A percentile compares a stretch with the other conserved stretches of the same genome.
phyloP scores from a whole-genome alignment of 225 moss, liverwort and hornwort genomes.

The Bryoerythrophyllum caledonicum region DNA sequence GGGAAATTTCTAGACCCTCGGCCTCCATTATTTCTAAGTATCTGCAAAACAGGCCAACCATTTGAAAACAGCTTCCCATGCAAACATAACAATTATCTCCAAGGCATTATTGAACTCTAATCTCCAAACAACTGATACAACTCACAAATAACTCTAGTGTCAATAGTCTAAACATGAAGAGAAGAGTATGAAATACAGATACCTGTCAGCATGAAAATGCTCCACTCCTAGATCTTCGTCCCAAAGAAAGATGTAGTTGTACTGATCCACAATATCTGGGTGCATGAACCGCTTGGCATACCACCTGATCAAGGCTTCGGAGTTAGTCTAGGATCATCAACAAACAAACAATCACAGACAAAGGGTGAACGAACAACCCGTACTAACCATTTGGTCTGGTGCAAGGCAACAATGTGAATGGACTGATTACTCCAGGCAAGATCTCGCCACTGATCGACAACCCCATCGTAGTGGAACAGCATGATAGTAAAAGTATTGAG shows the following conservation, averaged over 20 bases:
- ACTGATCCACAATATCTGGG: conserved; percentile 51
- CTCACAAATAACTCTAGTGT: too few species aligned
- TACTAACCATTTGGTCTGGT: conserved; percentile 57
- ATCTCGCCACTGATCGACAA: conserved; percentile 59
- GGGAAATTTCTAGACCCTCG: conserved; percentile 56
- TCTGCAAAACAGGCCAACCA: conserved; percentile 21
- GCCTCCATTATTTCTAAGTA: conserved; percentile 54
- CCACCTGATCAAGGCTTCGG: conserved; percentile 21
- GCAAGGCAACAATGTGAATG: conserved; percentile 46
- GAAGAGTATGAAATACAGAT: background rate
- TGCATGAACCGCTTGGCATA: conserved; percentile 65
- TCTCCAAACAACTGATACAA: background rate
- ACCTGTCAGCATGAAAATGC: conserved; percentile 46
- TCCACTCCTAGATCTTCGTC: conserved; percentile 61
- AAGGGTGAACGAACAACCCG: background rate
- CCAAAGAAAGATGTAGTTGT: conserved; percentile 66
- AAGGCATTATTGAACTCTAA: background rate
- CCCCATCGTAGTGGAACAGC: conserved; percentile 65
- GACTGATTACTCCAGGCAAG: conserved; percentile 54
- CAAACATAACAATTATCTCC: background rate
- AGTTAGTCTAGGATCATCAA: background rate
- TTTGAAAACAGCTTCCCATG: background rate
- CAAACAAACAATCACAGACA: background rate
- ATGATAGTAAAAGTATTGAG: conserved; percentile 52
- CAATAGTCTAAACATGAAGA: too few species aligned